phyloP scores from a whole-genome alignment of 495 filamentous ascomycete species.

The Daldinia decipiens region DNA sequence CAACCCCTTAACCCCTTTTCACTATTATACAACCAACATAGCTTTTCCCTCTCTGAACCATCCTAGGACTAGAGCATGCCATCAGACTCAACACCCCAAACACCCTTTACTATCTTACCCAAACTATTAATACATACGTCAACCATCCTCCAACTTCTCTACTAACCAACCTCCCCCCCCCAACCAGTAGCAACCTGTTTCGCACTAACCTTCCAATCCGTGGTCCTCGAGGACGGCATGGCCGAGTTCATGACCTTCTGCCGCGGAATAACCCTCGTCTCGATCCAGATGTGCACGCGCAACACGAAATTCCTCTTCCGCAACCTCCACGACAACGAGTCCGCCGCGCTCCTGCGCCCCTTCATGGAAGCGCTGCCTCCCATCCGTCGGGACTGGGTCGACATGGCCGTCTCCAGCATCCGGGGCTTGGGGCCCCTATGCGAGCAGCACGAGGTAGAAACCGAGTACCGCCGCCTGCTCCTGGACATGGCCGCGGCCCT shows the following conservation, averaged over 20 bases:
- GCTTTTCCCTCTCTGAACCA: neutral
- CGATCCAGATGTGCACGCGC: conserved; percentile 58
- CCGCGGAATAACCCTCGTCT: conserved; percentile 66
- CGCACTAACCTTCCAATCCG: conserved; percentile 68
- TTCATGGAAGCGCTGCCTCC: conserved; percentile 49
- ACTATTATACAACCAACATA: neutral
- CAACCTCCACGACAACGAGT: conserved; percentile 49
- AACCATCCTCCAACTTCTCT: neutral
- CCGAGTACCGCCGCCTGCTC: conserved; percentile 49
- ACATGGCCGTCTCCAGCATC: conserved; percentile 51
- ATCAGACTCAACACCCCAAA: neutral
- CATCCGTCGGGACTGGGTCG: conserved; percentile 48
- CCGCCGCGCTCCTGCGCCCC: conserved; percentile 47
- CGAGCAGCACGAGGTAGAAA: conserved; percentile 42
- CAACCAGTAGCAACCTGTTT: conserved; percentile 65
- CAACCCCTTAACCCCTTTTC: conserved; percentile 3
- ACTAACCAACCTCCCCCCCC: conserved; percentile 42
- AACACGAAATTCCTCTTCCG: conserved; percentile 60
- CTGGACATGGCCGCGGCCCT: conserved; percentile 49
- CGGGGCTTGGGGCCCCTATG: conserved; percentile 51
- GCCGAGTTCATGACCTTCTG: conserved; percentile 71
- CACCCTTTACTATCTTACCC: no score
- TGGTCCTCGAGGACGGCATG: conserved; percentile 67
- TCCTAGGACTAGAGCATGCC: neutral
- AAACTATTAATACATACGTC: no score